A percentile compares a stretch with the other conserved stretches of the same genome.
Conservation (phyloP, 1,284 basidiomycete species). For the Malassezia sp. region DNA sequence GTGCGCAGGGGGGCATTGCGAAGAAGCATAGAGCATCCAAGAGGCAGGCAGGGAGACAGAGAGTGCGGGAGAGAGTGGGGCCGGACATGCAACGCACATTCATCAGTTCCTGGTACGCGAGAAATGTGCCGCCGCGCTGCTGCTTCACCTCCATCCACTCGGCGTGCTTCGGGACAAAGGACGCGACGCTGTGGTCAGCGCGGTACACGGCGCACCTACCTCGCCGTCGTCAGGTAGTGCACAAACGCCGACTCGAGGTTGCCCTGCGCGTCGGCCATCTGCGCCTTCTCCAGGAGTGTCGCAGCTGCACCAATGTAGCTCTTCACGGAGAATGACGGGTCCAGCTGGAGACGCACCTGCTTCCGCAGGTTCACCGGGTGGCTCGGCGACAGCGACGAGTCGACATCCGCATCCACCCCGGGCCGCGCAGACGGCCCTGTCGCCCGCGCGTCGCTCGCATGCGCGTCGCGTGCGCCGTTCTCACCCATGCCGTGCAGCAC, state of each 20-base stretch:
- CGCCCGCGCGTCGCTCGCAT: background rate
- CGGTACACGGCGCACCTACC: slow-evolving; percentile 15
- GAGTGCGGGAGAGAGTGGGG: background rate
- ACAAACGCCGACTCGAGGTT: slow-evolving; percentile 43
- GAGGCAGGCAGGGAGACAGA: background rate
- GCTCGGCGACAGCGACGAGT: slow-evolving; percentile 25
- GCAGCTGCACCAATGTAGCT: slow-evolving; percentile 43
- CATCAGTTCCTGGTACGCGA: slow-evolving; percentile 41
- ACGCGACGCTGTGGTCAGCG: slow-evolving; percentile 22
- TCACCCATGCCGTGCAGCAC: background rate
- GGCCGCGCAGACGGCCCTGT: background rate
- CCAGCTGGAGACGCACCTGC: slow-evolving; percentile 32
- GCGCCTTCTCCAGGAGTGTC: slow-evolving; percentile 41
- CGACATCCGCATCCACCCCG: background rate
- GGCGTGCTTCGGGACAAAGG: slow-evolving; percentile 40
- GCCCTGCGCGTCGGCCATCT: slow-evolving; percentile 37
- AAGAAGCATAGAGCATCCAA: background rate
- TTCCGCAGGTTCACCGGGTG: slow-evolving; percentile 40
- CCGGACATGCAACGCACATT: slow-evolving; percentile 9
- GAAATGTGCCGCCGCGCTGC: slow-evolving; percentile 27
- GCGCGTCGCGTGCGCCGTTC: background rate
- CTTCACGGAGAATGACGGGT: slow-evolving; percentile 38
- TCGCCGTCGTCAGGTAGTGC: slow-evolving; percentile 44
- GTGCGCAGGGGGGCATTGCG: background rate
- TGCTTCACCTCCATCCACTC: slow-evolving; percentile 34